Conservation (phyloP, 768 basidiomycete genomes). For the Xerocomellus amylosporus region DNA sequence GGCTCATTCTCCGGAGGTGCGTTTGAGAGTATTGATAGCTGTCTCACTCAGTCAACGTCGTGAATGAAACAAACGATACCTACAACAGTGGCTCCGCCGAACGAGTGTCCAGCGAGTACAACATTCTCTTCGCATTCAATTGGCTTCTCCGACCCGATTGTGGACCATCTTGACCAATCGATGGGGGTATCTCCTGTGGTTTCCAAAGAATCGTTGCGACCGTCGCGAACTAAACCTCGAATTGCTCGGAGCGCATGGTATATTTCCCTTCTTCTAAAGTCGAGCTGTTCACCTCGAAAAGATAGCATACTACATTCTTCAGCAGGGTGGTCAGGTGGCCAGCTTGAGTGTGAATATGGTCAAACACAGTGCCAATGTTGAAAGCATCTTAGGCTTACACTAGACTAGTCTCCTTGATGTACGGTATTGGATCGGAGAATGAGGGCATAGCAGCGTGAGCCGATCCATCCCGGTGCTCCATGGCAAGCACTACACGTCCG, state of each 20-base stretch:
- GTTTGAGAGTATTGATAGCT: slow-evolving; percentile 59
- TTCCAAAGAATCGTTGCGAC: slow-evolving; percentile 34
- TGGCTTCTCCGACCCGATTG: slow-evolving; percentile 17
- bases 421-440: slow-evolving; percentile 39
- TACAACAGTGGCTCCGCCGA: slow-evolving; percentile 55
- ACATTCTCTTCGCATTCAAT: slow-evolving; percentile 37
- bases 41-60: not conserved
- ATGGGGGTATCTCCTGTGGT: slow-evolving; percentile 36
- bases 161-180: slow-evolving; percentile 44
- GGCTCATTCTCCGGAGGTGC: slow-evolving; percentile 40
- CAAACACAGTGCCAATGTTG: not conserved
- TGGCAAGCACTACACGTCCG: slow-evolving; percentile 76
- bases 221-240: slow-evolving; percentile 43
- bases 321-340: slow-evolving; percentile 23
- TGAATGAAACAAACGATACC: slow-evolving; percentile 17
- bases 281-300: slow-evolving; percentile 68
- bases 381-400: slow-evolving; percentile 37
- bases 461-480: slow-evolving; percentile 85
- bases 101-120: slow-evolving; percentile 51
- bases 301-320: slow-evolving; percentile 35
- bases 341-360: slow-evolving; percentile 12
- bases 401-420: slow-evolving; percentile 57
- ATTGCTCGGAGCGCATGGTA: slow-evolving; percentile 63
- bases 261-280: slow-evolving; percentile 66
- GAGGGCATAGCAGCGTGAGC: slow-evolving; percentile 49